Conservation (phyloP, 2,329 filamentous ascomycete species). For the Aspergillus sp. region DNA sequence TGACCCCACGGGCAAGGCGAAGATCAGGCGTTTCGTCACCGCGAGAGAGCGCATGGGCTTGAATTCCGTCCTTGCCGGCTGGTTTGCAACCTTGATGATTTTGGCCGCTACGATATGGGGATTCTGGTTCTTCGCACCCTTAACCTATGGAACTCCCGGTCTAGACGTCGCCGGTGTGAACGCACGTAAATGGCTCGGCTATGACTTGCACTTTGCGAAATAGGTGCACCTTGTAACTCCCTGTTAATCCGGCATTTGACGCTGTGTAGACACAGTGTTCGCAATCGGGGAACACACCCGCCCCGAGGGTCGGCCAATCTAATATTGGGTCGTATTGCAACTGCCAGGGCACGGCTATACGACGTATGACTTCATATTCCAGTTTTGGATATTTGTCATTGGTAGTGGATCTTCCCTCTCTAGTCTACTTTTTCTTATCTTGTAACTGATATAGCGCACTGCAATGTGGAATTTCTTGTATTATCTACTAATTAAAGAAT, state of each 20-base stretch:
- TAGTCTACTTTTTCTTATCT: neutral
- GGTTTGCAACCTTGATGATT: conserved; percentile 75
- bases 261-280: conserved; percentile 1
- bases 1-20: conserved; percentile 41
- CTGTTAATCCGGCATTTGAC: neutral
- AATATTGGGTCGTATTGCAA: neutral
- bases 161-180: conserved; percentile 75
- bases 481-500: conserved; percentile 5
- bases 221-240: conserved; percentile 47
- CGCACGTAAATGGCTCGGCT: conserved; percentile 90
- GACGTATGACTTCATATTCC: neutral
- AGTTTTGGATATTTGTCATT: conserved; percentile 3
- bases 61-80: conserved; percentile 74
- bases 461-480: neutral
- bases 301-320: neutral
- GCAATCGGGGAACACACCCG: neutral
- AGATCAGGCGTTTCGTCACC: conserved; percentile 62
- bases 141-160: conserved; percentile 94
- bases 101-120: conserved; percentile 67
- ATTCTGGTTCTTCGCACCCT: conserved; percentile 90
- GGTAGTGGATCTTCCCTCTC: neutral
- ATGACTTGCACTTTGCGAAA: conserved; percentile 98
- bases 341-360: neutral
- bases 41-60: conserved; percentile 77
- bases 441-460: conserved; percentile 1